phyloP scores from a whole-genome alignment of 345 rosid species.

The Capsella bursapastoris region DNA sequence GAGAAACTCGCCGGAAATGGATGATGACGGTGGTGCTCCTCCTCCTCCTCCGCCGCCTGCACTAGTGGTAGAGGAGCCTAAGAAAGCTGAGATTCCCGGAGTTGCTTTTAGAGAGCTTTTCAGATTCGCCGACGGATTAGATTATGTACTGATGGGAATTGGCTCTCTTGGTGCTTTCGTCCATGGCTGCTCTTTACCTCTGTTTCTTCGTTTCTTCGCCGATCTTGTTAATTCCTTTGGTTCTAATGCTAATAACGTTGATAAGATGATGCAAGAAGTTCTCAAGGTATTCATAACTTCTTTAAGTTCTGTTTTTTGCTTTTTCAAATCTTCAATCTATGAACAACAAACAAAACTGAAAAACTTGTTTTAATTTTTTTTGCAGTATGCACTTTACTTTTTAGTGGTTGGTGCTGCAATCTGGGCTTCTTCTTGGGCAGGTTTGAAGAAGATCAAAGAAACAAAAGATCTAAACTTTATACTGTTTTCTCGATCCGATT shows the following conservation, averaged over 20 bases:
- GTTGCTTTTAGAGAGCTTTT: conserved; percentile 84
- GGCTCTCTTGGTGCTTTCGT: conserved; percentile 95
- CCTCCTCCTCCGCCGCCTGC: conserved; percentile 23
- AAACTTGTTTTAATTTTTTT: background rate
- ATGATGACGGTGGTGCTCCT: conserved; percentile 44
- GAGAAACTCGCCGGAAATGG: conserved; percentile 55
- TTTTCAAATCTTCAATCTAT: conserved; percentile 10
- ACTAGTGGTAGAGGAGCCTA: conserved; percentile 42
- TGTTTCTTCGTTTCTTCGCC: conserved; percentile 95
- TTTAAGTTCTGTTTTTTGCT: background rate
- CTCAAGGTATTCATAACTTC: conserved; percentile 61
- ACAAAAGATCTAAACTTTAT: background rate
- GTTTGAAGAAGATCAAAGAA: conserved; percentile 35
- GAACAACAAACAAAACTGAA: conserved; percentile 1
- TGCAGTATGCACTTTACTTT: conserved; percentile 96
- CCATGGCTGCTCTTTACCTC: conserved; percentile 93
- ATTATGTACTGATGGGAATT: conserved; percentile 91
- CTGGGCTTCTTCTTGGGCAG: conserved; percentile 99
- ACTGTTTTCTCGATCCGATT: conserved; percentile 23
- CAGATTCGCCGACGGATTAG: conserved; percentile 96
- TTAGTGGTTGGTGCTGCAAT: conserved; percentile 98
- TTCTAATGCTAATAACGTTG: conserved; percentile 83
- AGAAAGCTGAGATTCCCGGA: conserved; percentile 57
- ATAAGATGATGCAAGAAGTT: conserved; percentile 98
- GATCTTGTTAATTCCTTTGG: conserved; percentile 99